Evolutionary conservation across 164 flowering plant genomes (phyloP), one percentile per base, ranked within the genome.

Genomic region (Vitis riparia): DNA sequence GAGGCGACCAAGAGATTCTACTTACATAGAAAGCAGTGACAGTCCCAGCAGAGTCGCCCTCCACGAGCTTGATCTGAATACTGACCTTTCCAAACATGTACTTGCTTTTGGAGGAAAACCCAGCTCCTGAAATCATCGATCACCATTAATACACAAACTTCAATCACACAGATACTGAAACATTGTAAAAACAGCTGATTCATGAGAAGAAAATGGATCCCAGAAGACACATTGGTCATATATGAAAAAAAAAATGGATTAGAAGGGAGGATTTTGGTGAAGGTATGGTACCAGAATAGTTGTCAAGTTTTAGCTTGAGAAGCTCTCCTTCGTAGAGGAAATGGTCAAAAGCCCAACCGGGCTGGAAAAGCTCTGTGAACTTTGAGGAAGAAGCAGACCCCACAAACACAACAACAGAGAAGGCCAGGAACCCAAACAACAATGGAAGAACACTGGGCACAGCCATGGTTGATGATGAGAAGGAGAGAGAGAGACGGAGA

Each of bases 11-110:
- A 29, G 44, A 14, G 13, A 12, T 5, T 53, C n/a, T 14, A 71
- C 89, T 78, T 73, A 94, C 98, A 74, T 94, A 94, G 81, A 88
- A 94, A 37, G 99, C 99, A 73, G 98, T 92, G 19, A 94, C 99
- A 71, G 99, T 94, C 59, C 99, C 99, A 68, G 99, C 97, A 74
- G 99, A 94, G 72, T 94, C 99, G 27, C 98, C 98, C 70, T 84
- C 96, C 0, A 91, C 91, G 47, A 94, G 97, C 82, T 94, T 91
- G 69, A 94, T 88, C 80, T 94, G 91, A 51, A 88, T 63, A 2
- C 85, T 79, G 15, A 93, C 92, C 81, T 86, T 92, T 47, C 99
- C 99, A 72, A 88, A 94, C 91, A 94, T 16, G 63, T 94, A 92
- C 72, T 94, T 94, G 84, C 79, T 89, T 71, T 91, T 94, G 1